Evolutionary conservation across 179 eudicot genomes (phyloP).

Genomic region (Beta lomatogona): DNA sequence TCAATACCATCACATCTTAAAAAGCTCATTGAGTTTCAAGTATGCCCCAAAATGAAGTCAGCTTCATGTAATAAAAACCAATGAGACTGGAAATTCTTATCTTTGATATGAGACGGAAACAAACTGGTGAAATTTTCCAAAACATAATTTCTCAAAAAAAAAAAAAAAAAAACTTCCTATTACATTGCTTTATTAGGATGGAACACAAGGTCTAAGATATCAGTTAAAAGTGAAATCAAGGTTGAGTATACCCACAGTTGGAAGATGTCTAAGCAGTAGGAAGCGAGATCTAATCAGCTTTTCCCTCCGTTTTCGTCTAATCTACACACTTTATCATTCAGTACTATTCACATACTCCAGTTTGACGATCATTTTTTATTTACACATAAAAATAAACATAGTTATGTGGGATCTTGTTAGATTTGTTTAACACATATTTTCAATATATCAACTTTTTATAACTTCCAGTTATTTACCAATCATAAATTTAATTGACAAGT

Average conservation of each 20-base stretch:
- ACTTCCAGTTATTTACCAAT: too few species aligned
- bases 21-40: background rate
- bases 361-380: too few species aligned
- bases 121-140: too few species aligned
- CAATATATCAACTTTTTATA: too few species aligned
- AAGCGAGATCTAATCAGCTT: background rate
- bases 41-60: background rate
- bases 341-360: too few species aligned
- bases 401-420: too few species aligned
- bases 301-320: too few species aligned
- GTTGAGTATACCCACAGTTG: background rate
- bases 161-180: too few species aligned
- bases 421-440: too few species aligned
- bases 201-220: background rate
- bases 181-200: background rate
- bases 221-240: background rate
- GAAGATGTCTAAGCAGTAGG: background rate
- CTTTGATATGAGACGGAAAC: background rate
- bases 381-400: too few species aligned
- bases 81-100: background rate
- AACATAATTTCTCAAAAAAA: background rate
- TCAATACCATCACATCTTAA: background rate
- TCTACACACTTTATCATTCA: too few species aligned
- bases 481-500: too few species aligned
- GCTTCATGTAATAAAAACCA: background rate